Evolutionary conservation across 1,284 basidiomycete genomes (phyloP).

Genomic region (Stereum hirsutum): DNA sequence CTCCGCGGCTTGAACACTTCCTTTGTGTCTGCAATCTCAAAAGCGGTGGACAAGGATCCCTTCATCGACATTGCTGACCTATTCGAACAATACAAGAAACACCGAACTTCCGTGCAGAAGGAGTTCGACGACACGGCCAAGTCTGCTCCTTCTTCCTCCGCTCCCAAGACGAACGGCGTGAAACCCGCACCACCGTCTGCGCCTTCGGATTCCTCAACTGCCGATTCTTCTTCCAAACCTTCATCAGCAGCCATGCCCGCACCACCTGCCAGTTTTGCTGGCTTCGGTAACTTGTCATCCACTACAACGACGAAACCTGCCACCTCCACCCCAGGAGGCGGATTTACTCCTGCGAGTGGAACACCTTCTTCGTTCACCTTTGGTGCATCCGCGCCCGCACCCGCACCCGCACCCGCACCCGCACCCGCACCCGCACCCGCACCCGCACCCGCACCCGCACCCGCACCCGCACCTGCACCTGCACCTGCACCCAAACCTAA

Average conservation of each 20-base stretch:
- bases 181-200: conserved; percentile 7
- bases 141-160: conserved; percentile 14
- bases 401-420: background rate
- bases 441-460: background rate
- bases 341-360: conserved; percentile 8
- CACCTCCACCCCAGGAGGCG: conserved; percentile 5
- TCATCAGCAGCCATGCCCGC: conserved; percentile 28
- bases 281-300: too few relatives aligned
- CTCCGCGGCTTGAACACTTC: conserved; percentile 78
- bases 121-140: conserved; percentile 45
- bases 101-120: conserved; percentile 48
- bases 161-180: conserved; percentile 5
- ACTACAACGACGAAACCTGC: background rate
- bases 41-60: conserved; percentile 62
- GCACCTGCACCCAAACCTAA: background rate
- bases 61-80: conserved; percentile 63
- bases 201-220: conserved; percentile 8
- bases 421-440: background rate
- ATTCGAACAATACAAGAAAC: conserved; percentile 55
- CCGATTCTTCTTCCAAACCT: conserved; percentile 5
- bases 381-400: background rate
- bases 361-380: background rate
- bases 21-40: conserved; percentile 52
- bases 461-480: background rate
- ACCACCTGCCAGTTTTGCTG: conserved; percentile 24